Conservation (phyloP, 495 filamentous ascomycete genomes). For the Staphylotrichum tortipilum region DNA sequence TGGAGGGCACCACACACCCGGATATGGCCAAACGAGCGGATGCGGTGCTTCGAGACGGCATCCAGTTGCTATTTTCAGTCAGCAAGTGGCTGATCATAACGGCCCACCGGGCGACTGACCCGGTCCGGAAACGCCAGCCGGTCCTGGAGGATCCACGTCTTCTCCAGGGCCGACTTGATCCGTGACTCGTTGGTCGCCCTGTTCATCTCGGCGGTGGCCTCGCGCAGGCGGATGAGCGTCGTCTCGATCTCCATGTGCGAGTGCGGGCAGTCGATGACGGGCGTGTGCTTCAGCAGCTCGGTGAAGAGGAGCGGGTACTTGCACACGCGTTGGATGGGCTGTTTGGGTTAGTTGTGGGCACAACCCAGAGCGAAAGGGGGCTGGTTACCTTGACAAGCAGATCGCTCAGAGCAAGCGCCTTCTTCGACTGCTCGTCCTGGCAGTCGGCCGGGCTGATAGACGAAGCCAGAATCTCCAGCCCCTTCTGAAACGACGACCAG, state of each 20-base stretch:
- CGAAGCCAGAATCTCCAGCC: conserved; percentile 76
- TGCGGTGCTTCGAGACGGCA: conserved; percentile 42
- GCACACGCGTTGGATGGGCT: conserved; percentile 88
- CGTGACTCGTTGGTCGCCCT: conserved; percentile 57
- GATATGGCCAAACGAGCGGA: conserved; percentile 73
- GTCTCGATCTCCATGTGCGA: conserved; percentile 72
- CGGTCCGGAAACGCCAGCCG: conserved; percentile 63
- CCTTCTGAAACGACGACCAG: conserved; percentile 78
- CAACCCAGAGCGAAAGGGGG: no score
- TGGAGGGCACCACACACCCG: conserved; percentile 80
- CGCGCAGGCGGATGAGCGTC: conserved; percentile 60
- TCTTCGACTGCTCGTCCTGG: conserved; percentile 53
- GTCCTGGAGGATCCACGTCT: conserved; percentile 71
- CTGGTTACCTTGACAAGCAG: conserved; percentile 75
- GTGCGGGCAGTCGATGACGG: conserved; percentile 71
- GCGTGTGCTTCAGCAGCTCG: conserved; percentile 72
- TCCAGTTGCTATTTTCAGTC: conserved; percentile 30
- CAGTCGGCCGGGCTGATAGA: conserved; percentile 64
- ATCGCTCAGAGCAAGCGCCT: conserved; percentile 71
- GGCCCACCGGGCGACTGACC: no score
- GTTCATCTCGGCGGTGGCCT: conserved; percentile 68
- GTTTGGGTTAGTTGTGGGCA: conserved; percentile 12
- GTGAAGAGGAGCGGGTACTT: conserved; percentile 84
- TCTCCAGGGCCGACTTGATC: conserved; percentile 53
- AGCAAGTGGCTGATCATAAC: neutral